Base-by-base conservation (phyloP, 2,329 filamentous ascomycete species). In the Aspergillus floridensis region DNA sequence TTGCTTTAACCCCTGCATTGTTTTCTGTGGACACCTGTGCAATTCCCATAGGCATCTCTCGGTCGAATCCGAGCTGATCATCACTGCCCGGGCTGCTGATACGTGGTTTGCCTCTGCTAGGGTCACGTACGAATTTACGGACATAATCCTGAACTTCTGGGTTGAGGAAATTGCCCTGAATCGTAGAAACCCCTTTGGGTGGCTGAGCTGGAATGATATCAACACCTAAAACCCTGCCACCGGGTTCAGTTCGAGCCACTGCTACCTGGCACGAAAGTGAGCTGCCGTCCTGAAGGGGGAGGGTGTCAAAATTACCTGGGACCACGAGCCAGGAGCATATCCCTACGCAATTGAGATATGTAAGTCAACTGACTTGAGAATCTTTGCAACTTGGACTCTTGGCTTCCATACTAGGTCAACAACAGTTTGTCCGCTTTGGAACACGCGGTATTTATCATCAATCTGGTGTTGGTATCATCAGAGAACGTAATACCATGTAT, bases 121-220 rank as follows among this genome's bases (percentile, higher is more conserved):
- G 85, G 61, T 88, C 85, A 51, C 82, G 77, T 46, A 99, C 84
- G 70, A 93, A 95, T 5, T 86, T 82, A 72, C 89, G 88, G 44
- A 96, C 88, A 74, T 93, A 85, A 22, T 81, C 83, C 74, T 90
- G 90, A n/a, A 97, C 88, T 2, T 78, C 76, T 0, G 86, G 83
- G 5, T 88, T 89, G 46, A 98, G 80, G 66, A 99, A 98, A 73
- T 99, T 91, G 51, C 96, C 95, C 76, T 99, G 95, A 59, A 99
- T 92, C 2, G 92, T 92, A 29, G 91, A 93, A n/a, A 96, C 92
- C 22, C 95, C 95, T 69, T 85, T 87, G 0, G 95, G 95, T 5
- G 96, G 93, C 72, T 93, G 89, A 0, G 92, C 91, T 4, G 95
- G 95, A 65, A 99, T 92, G 54, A 99, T 84, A 74, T 99, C 95